These are phyloP conservation scores for Graphilbum sp. DNA, from an alignment of 2,329 filamentous ascomycete species.

Conservation along the genomic window DNA sequence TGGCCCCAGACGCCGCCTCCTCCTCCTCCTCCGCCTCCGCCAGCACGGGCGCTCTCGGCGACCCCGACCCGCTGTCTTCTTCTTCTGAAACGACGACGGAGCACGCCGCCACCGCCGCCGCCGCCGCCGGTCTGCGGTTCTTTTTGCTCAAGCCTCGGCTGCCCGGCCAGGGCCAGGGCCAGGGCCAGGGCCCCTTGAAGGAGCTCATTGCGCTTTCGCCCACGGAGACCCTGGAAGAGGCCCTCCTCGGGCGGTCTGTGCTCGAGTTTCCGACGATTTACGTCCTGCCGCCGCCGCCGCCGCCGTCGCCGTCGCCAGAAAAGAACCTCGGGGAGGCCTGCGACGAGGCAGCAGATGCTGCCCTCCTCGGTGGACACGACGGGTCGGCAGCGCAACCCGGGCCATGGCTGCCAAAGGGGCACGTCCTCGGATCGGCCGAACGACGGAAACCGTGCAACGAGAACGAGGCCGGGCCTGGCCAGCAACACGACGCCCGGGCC, in stretches of 20 bases:
- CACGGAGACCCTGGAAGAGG: constrained; percentile 28
- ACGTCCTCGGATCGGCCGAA: constrained; percentile 11
- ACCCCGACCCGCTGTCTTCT: not conserved
- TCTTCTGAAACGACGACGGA: too few species aligned
- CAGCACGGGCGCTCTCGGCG: too few species aligned
- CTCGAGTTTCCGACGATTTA: constrained; percentile 61
- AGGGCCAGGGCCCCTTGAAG: constrained; percentile 8
- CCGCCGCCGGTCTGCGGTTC: too few species aligned
- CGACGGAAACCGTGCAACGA: constrained; percentile 2
- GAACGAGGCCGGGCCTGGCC: too few species aligned
- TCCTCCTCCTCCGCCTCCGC: too few species aligned
- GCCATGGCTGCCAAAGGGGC: constrained; percentile 10
- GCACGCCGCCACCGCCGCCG: too few species aligned
- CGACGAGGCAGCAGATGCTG: not conserved
- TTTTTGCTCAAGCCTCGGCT: not conserved
- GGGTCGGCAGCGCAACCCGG: not conserved
- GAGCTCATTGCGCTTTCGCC: constrained; percentile 37
- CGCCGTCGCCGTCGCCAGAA: too few species aligned
- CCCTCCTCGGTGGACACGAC: too few species aligned
- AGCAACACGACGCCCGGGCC: too few species aligned
- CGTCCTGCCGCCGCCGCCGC: constrained; percentile 29
- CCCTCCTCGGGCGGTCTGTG: constrained; percentile 39
- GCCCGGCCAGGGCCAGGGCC: not conserved
- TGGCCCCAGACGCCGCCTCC: too few species aligned
- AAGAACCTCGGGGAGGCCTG: not conserved